Evolutionary conservation across 148 eudicot genomes (phyloP).

Genomic region (Rhododendron ovatum): DNA sequence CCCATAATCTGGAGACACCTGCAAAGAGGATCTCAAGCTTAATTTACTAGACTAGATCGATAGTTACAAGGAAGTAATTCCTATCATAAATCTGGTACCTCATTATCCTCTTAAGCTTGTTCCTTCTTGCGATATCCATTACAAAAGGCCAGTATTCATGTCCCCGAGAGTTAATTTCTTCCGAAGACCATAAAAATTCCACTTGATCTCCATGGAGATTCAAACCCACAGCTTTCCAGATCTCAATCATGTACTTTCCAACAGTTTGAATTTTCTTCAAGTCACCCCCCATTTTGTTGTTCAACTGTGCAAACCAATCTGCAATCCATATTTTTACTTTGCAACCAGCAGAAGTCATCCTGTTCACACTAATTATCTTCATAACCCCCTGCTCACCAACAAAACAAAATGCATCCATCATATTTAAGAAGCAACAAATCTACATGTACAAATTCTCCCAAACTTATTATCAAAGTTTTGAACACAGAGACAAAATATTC

Average conservation of each 20-base stretch:
- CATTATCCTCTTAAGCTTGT: slow-evolving; percentile 63
- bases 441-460: not conserved
- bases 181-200: slow-evolving; percentile 79
- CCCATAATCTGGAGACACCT: slow-evolving; percentile 93
- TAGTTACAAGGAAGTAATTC: not conserved
- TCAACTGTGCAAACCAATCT: slow-evolving; percentile 89
- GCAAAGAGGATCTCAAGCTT: slow-evolving; percentile 11
- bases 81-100: slow-evolving; percentile 36
- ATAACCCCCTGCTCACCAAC: slow-evolving; percentile 65
- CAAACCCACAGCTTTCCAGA: slow-evolving; percentile 91
- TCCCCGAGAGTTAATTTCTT: slow-evolving; percentile 73
- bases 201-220: slow-evolving; percentile 62
- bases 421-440: not conserved
- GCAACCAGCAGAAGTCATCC: slow-evolving; percentile 80
- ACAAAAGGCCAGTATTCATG: slow-evolving; percentile 92
- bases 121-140: slow-evolving; percentile 82
- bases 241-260: slow-evolving; percentile 80
- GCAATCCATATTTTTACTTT: slow-evolving; percentile 92
- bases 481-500: not conserved
- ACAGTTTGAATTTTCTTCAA: slow-evolving; percentile 76
- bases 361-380: slow-evolving; percentile 88
- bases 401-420: slow-evolving; percentile 2
- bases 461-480: not conserved
- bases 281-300: slow-evolving; percentile 96
- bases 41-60: not conserved